These are phyloP conservation scores for Hippophae gyantsensis DNA, from an alignment of 306 rosid genomes.

Conservation along the genomic window DNA sequence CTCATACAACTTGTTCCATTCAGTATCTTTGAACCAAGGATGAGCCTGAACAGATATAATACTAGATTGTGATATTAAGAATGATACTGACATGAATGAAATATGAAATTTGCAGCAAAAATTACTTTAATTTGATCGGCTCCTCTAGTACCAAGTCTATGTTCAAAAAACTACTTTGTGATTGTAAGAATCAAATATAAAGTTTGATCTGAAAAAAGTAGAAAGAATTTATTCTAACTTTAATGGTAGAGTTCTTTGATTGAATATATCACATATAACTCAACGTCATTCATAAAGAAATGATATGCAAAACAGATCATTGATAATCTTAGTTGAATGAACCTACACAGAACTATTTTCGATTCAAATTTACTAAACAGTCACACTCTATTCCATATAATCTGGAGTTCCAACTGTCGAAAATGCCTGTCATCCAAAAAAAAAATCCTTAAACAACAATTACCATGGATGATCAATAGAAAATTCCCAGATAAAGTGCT, in stretches of 20 bases:
- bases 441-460: not conserved
- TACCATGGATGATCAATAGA: too few relatives aligned
- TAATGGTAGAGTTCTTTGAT: too few relatives aligned
- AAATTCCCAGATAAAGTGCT: too few relatives aligned
- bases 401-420: constrained; percentile 95
- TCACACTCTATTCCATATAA: constrained; percentile 79
- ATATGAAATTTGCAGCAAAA: constrained; percentile 2
- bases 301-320: too few relatives aligned
- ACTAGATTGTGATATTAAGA: constrained; percentile 4
- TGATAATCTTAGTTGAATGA: too few relatives aligned
- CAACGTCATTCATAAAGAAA: too few relatives aligned
- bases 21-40: constrained; percentile 80
- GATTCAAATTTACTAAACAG: constrained; percentile 42
- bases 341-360: constrained; percentile 11
- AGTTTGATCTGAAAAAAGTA: too few relatives aligned
- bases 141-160: constrained; percentile 63
- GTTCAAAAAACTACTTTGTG: constrained; percentile 14
- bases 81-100: not conserved
- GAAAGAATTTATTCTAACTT: too few relatives aligned
- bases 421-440: constrained; percentile 49
- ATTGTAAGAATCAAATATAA: too few relatives aligned
- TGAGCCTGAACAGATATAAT: constrained; percentile 46
- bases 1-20: constrained; percentile 71
- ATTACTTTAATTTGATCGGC: constrained; percentile 65
- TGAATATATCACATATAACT: too few relatives aligned